Base-by-base conservation (phyloP, 768 basidiomycete genomes). In the Rhizopogon vulgaris region DNA sequence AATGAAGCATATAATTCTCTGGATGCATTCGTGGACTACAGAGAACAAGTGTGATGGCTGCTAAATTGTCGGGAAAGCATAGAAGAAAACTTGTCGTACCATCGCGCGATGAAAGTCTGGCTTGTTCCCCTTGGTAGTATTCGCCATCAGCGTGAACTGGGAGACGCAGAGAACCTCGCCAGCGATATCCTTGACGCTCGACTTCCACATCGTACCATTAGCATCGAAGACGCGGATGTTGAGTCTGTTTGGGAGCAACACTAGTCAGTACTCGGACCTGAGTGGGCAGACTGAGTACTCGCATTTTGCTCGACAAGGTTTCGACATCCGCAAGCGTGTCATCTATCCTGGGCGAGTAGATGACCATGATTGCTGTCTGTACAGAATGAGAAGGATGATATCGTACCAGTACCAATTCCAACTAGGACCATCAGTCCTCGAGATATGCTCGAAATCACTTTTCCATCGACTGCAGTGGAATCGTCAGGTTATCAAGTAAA, bases 91-190 rank as follows among this genome's bases (percentile, higher is more conserved):
- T 18, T 17, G 45, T 61, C 79, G 17, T 51, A 92, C 93, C 93
- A 96, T 96, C 6, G 94, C 89, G 17, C 79, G 79, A 69, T 94
- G 94, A 60, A 97, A 97, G 67, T 96, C 93, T 12, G 89, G 89
- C 62, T 94, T 92, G 64, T 76, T 88, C 25, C 92, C 92, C 67
- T 96, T 96, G 48, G 77, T 74, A 15, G 91, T 92, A 53, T 87
- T 86, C 22, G 93, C 89, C 63, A 94, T 68, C 25, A 99, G 76
- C 2, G 94, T 94, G 66, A 96, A 95, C 60, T 98, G 95, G 1
- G 94, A 94, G 14, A 94, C 92, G 60, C 94, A 97, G 4, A 98
- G 79, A 11, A 99, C 78, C 48, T 95, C 93, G 40, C 93, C 94
- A 22, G 81, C 79, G 22, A 96, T 80, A 57, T 97, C 94, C 68